Base-by-base conservation (phyloP, 2,329 filamentous ascomycete genomes). In the Xylariaceae sp. region DNA sequence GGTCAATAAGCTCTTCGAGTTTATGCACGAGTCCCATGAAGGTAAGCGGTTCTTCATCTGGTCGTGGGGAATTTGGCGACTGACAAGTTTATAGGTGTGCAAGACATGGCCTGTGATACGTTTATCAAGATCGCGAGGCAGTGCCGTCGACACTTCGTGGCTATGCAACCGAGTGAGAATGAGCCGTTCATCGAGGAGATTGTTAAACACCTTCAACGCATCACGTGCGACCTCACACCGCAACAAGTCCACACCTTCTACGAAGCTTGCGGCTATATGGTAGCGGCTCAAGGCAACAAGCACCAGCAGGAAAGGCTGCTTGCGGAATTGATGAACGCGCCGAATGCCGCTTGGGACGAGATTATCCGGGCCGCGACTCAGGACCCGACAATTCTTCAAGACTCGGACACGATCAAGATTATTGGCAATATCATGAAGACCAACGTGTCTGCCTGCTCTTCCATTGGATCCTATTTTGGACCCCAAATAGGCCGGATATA, bases 351-450 rank as follows among this genome's bases (percentile, higher is more conserved):
- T 14, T 98, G 92, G 92, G 89, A 95, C 55, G 77, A 82, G 52
- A 95, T 98, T 51, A 98, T 98, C 55, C 77, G 78, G 48, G 77
- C 83, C 54, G 92, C 92, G 16, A 92, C 86, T 35, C 72, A 82
- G 40, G 81, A 95, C 55, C 87, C 92, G 0, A 73, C 79, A 15
- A 88, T 92, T 46, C 71, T 98, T 10, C 87, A 96, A 58, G 88
- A 96, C 53, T 70, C 80, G 9, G 89, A 98, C 49, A 94, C 89
- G 1, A 96, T 98, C 67, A 98, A 98, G 68, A 81, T 98, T 47
- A 89, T 98, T 43, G 92, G 92, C 46, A 98, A 98, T 63, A 95
- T 98, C 57, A 98, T 98, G 92, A 98, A 98, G 75, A 98, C 92
- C 1, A 98, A 98, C 51, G 92, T 98, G 4, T 90, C 93, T n/a